These are phyloP conservation scores for Claviceps paspali DNA, from an alignment of 2,329 filamentous ascomycete genomes.

Conservation along the genomic window DNA sequence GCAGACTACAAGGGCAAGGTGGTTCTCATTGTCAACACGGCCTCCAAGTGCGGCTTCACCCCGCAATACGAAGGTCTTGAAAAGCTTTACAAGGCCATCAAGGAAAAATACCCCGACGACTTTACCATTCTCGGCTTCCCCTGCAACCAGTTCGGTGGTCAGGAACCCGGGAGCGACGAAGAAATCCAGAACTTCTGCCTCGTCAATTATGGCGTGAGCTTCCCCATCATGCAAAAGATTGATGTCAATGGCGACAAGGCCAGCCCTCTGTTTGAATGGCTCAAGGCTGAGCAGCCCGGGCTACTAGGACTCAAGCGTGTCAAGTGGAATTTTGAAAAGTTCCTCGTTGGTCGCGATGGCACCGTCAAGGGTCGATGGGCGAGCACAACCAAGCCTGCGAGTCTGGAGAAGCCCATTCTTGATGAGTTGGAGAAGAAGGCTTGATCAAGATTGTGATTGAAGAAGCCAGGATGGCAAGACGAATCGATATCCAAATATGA, in stretches of 20 bases:
- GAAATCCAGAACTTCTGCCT: constrained; percentile 78
- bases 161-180: constrained; percentile 75
- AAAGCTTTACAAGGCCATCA: constrained; percentile 69
- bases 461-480: background rate
- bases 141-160: constrained; percentile 90
- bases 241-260: constrained; percentile 84
- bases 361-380: constrained; percentile 77
- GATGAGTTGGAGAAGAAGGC: constrained; percentile 50
- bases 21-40: constrained; percentile 91
- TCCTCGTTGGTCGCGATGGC: constrained; percentile 74
- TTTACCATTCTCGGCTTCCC: constrained; percentile 90
- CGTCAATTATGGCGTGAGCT: constrained; percentile 80
- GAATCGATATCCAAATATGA: background rate
- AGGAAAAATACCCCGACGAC: constrained; percentile 52
- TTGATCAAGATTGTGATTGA: background rate
- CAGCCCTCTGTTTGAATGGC: constrained; percentile 49
- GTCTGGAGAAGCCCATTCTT: constrained; percentile 58
- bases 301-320: constrained; percentile 76
- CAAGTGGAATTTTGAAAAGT: constrained; percentile 99
- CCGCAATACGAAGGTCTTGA: constrained; percentile 88
- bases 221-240: constrained; percentile 82
- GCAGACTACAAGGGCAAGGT: constrained; percentile 74
- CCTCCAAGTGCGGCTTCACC: constrained; percentile 97
- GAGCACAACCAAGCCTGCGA: constrained; percentile 73
- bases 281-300: constrained; percentile 61